A percentile compares a stretch with the other conserved stretches of the same genome.
Conservation (phyloP, 129 eudicot species). For the Pseudognaphalium luteoalbum region DNA sequence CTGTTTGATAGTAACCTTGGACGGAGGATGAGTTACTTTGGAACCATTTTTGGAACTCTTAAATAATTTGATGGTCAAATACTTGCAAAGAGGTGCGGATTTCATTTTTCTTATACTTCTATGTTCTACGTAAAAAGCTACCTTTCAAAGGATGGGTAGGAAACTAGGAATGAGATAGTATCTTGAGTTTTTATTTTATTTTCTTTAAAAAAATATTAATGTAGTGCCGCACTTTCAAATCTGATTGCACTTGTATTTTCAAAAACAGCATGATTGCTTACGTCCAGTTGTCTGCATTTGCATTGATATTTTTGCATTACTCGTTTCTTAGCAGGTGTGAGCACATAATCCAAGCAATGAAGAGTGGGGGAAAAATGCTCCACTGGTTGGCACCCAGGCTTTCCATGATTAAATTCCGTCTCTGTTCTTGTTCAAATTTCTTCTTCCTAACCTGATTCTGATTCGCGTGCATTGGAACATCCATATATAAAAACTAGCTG, state of each 20-base stretch:
- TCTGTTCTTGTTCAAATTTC: background rate
- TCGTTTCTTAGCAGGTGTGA: background rate
- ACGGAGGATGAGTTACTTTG: background rate
- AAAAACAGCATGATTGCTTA: background rate
- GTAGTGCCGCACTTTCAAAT: background rate
- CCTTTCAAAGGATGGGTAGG: too few species aligned
- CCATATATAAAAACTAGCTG: background rate
- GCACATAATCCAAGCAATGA: background rate
- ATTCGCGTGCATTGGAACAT: background rate
- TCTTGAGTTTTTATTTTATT: background rate
- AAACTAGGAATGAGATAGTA: background rate
- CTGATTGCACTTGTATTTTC: background rate
- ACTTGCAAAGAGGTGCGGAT: conserved; percentile 2
- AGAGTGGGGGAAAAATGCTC: background rate
- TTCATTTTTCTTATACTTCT: background rate
- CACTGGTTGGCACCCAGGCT: background rate
- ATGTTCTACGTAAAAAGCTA: too few species aligned
- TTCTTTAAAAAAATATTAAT: background rate
- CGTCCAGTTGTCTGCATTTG: background rate
- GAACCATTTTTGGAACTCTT: conserved; percentile 21
- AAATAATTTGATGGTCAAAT: background rate
- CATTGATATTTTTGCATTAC: background rate
- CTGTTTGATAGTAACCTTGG: background rate
- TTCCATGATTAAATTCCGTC: background rate
- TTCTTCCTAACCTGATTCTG: background rate